Evolutionary conservation across 2,329 filamentous ascomycete species (phyloP).

Genomic region (Beauveria pseudobassiana): DNA sequence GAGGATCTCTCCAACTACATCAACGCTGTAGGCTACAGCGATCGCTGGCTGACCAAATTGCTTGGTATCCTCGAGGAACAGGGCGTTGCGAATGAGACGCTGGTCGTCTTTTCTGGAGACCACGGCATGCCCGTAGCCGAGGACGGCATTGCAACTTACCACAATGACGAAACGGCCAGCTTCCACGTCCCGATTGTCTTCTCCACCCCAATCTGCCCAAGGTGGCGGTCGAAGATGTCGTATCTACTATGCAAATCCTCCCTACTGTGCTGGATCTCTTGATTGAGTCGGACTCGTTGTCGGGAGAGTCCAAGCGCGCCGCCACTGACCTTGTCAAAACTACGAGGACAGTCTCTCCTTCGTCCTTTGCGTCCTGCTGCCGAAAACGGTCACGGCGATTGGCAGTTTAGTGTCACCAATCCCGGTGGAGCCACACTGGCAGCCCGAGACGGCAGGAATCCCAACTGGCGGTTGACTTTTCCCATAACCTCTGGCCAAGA

Average conservation of each 20-base stretch:
- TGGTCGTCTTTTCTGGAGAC: constrained; percentile 26
- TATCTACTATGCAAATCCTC: constrained; percentile 26
- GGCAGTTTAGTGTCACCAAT: constrained; percentile 21
- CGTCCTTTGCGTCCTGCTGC: constrained; percentile 18
- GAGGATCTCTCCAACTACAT: constrained; percentile 27
- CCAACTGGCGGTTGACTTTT: constrained; percentile 18
- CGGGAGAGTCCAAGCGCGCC: constrained; percentile 17
- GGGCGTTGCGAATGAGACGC: constrained; percentile 25
- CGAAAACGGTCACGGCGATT: constrained; percentile 20
- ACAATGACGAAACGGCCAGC: constrained; percentile 26
- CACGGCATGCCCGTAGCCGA: constrained; percentile 27
- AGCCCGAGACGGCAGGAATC: constrained; percentile 16
- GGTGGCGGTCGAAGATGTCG: constrained; percentile 23
- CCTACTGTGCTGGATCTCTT: constrained; percentile 29
- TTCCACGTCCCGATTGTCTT: constrained; percentile 26
- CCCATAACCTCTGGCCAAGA: constrained; percentile 17
- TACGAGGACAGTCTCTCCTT: constrained; percentile 29
- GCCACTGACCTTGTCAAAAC: constrained; percentile 23
- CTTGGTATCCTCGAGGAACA: constrained; percentile 24
- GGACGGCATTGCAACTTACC: constrained; percentile 24
- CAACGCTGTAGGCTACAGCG: constrained; percentile 26
- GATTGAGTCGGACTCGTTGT: constrained; percentile 25
- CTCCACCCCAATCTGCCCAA: constrained; percentile 27
- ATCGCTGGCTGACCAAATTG: constrained; percentile 26
- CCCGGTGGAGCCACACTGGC: constrained; percentile 19